Evolutionary conservation across 768 basidiomycete genomes (phyloP).

Genomic region (Amanita rubescens): DNA sequence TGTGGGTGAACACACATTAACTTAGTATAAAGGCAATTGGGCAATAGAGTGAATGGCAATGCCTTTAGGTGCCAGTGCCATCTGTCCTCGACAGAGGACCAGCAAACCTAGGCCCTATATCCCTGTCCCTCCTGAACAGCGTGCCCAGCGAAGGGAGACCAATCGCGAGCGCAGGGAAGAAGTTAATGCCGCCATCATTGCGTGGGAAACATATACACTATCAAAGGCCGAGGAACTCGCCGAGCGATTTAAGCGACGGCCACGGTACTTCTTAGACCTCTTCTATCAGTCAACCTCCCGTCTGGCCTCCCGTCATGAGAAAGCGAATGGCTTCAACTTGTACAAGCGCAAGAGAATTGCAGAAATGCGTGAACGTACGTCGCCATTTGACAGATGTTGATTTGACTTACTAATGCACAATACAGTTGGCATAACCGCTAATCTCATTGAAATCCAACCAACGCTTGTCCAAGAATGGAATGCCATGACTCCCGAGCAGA

Average conservation of each 20-base stretch:
- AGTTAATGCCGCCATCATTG: not conserved
- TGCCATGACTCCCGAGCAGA: no score
- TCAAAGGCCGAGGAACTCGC: not conserved
- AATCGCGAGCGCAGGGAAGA: not conserved
- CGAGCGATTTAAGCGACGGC: not conserved
- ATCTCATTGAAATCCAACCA: no score
- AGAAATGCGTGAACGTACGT: constrained; percentile 5
- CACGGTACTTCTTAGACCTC: constrained; percentile 1
- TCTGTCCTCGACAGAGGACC: no score
- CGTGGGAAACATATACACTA: not conserved
- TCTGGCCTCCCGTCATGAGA: not conserved
- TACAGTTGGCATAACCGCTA: no score
- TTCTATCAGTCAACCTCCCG: not conserved
- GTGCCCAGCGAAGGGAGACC: not conserved
- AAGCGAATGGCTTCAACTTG: not conserved
- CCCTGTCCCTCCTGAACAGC: no score
- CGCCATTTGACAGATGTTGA: not conserved
- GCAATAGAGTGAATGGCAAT: no score
- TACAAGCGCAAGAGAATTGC: not conserved
- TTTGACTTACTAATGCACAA: no score
- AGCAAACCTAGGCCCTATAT: no score
- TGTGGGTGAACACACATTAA: no score
- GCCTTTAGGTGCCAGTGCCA: no score
- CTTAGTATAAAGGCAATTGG: no score
- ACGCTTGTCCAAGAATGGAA: no score